Base-by-base conservation (phyloP, 441 rosid genomes). In the Euphorbia celastroides region DNA sequence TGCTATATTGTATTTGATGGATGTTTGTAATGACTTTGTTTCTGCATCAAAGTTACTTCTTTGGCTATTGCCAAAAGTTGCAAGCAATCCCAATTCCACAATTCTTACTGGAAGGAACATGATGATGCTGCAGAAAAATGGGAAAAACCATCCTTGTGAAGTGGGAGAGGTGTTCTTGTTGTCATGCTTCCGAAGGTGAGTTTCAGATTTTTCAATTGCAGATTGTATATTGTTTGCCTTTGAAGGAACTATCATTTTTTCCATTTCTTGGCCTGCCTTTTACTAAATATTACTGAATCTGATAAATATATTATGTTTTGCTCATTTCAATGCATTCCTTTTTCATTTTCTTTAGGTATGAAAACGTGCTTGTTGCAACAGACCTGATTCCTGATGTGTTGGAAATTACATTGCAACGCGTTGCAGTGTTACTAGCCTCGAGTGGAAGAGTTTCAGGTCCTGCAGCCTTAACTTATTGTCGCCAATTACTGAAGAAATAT, bases 331-430 rank as follows among this genome's bases (percentile, higher is more conserved):
- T 74, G 62, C 54, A 38, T 77, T 70, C 74, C n/a, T n/a, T 71
- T 69, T 62, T 72, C 88, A 92, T 72, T 69, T 55, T 70, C 3
- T 46, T 50, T 88, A 93, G 99, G 98, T 93, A 89, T 62, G 99
- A 93, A 82, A 91, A 84, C 72, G 78, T 85, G 71, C 75, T 96
- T 74, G 73, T 88, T 78, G 90, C 98, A 27, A 80, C 84, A 51
- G 95, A 96, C 85, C 93, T 91, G 72, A 79, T 96, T 67, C 97
- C 97, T 58, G 96, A 89, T 78, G 85, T 88, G 71, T 78, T 96
- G 87, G 81, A 88, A 10, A 83, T 90, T 72, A 75, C 79, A 72
- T 78, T 85, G 84, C 76, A 82, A 57, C 88, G 92, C 67, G 86
- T 83, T 74, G 86, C 83, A 36, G 77, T 87, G 52, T 73, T 87